phyloP scores from a whole-genome alignment of 2,329 filamentous ascomycete genomes.

The Aspergillus sp. region DNA sequence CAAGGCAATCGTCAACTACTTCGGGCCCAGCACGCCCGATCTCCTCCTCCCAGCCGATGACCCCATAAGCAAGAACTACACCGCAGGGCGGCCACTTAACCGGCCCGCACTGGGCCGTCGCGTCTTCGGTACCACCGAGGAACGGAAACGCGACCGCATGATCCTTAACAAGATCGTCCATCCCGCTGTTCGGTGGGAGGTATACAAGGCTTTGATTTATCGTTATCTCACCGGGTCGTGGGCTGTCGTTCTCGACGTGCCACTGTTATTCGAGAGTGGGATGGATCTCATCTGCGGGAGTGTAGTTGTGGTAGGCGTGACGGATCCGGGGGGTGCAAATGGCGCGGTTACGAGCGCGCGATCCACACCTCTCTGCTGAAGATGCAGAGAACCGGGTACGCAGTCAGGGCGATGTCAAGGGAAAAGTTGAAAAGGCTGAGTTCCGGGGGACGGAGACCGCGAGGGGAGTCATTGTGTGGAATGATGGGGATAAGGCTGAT shows the following conservation, averaged over 20 bases:
- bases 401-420: conserved; percentile 79
- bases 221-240: conserved; percentile 72
- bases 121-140: conserved; percentile 76
- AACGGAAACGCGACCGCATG: conserved; percentile 65
- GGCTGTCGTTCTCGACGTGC: conserved; percentile 90
- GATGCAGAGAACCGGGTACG: conserved; percentile 82
- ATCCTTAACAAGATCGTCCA: conserved; percentile 89
- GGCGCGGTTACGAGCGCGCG: conserved; percentile 66
- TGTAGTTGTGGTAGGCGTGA: conserved; percentile 81
- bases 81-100: conserved; percentile 61
- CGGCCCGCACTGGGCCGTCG: conserved; percentile 76
- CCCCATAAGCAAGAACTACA: conserved; percentile 8
- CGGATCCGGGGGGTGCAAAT: conserved; percentile 78
- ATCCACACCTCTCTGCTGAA: conserved; percentile 72
- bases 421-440: conserved; percentile 74
- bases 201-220: conserved; percentile 69
- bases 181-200: conserved; percentile 77
- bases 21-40: conserved; percentile 77
- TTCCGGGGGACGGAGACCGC: conserved; percentile 51
- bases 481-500: conserved; percentile 71
- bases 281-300: conserved; percentile 82
- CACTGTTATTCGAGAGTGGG: conserved; percentile 81
- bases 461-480: conserved; percentile 80
- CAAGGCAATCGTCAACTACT: conserved; percentile 73
- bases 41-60: conserved; percentile 60